Evolutionary conservation across 176 grass and related monocot genomes (phyloP).

Genomic region (Musa acuminata): DNA sequence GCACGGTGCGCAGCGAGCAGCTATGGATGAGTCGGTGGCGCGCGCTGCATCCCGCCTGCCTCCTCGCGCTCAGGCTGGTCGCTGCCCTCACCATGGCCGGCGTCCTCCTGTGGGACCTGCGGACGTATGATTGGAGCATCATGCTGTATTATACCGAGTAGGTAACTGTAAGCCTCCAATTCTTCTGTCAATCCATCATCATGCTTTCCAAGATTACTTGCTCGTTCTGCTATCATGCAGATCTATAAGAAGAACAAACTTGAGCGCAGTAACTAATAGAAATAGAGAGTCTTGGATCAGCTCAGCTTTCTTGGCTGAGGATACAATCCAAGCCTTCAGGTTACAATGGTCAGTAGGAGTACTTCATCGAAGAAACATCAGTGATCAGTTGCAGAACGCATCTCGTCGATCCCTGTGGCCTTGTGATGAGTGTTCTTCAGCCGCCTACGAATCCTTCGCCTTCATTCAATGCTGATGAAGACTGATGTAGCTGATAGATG

Average conservation of each 20-base stretch:
- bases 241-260: too few species aligned
- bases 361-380: too few species aligned
- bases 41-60: conserved; percentile 9
- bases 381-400: too few species aligned
- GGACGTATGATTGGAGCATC: conserved; percentile 20
- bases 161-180: not conserved
- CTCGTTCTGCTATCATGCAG: too few species aligned
- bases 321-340: not conserved
- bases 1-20: not conserved
- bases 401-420: too few species aligned
- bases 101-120: conserved; percentile 13
- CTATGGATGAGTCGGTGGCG: conserved; percentile 19
- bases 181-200: not conserved
- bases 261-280: not conserved
- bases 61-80: not conserved
- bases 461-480: too few species aligned
- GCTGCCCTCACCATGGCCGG: conserved; percentile 7
- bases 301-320: not conserved
- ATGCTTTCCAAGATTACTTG: too few species aligned
- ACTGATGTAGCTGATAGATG: too few species aligned
- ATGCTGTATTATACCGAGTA: conserved; percentile 22
- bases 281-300: not conserved
- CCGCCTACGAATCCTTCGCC: too few species aligned
- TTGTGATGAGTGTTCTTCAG: too few species aligned
- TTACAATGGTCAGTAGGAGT: too few species aligned